Evolutionary conservation across 179 eudicot genomes (phyloP).

Genomic region (Spergularia azorica): DNA sequence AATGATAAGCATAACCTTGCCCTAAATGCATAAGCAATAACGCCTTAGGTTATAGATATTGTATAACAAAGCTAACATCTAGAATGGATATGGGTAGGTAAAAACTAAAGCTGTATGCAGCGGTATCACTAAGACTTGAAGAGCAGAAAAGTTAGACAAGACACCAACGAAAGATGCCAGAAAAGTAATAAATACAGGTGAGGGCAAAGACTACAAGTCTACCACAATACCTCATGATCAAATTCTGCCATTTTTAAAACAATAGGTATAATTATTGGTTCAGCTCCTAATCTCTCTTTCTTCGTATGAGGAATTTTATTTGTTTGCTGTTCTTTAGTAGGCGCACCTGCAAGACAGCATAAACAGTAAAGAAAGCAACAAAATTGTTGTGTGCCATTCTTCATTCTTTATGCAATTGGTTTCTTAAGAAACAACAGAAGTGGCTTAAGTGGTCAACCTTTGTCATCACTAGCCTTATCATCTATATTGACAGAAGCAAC

Average conservation of each 20-base stretch:
- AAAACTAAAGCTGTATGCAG: neutral
- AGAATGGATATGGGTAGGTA: neutral
- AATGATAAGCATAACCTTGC: neutral
- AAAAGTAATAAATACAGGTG: neutral
- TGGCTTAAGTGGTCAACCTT: conserved; percentile 34
- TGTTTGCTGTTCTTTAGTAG: conserved; percentile 41
- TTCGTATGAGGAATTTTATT: conserved; percentile 39
- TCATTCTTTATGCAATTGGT: conserved; percentile 6
- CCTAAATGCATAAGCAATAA: neutral
- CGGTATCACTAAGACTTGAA: neutral
- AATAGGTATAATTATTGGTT: conserved; percentile 88
- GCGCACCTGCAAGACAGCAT: conserved; percentile 51
- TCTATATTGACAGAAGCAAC: conserved; percentile 46
- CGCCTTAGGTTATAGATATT: neutral
- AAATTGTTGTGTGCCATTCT: conserved; percentile 16
- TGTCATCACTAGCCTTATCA: conserved; percentile 35
- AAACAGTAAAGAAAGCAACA: conserved; percentile 23
- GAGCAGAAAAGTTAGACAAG: neutral
- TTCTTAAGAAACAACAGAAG: neutral
- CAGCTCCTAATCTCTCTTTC: conserved; percentile 73
- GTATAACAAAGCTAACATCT: neutral
- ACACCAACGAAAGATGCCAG: neutral
- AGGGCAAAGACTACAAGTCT: neutral
- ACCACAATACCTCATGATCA: conserved; percentile 77
- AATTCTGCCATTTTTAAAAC: conserved; percentile 96